phyloP scores from a whole-genome alignment of 768 basidiomycete species.

The Podaxis pistillaris region DNA sequence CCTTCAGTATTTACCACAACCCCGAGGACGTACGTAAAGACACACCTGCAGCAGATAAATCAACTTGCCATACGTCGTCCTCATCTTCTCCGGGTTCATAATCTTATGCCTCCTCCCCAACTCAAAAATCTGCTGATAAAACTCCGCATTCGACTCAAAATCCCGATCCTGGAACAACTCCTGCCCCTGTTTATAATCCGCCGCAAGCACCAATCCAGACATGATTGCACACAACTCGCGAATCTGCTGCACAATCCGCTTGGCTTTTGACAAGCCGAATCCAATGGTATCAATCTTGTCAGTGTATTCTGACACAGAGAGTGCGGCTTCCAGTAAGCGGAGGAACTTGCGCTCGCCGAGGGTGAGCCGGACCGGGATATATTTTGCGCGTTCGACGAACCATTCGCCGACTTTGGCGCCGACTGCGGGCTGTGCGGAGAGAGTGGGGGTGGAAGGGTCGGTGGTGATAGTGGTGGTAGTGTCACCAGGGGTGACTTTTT shows the following conservation, averaged over 20 bases:
- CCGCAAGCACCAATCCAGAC: conserved; percentile 77
- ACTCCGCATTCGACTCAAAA: conserved; percentile 76
- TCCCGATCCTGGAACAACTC: conserved; percentile 81
- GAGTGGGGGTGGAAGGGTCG: conserved; percentile 17
- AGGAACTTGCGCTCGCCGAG: conserved; percentile 79
- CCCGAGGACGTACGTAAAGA: not conserved
- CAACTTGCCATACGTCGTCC: conserved; percentile 84
- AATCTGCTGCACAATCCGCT: conserved; percentile 84
- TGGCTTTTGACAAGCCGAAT: conserved; percentile 78
- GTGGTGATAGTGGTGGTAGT: conserved; percentile 25
- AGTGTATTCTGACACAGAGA: conserved; percentile 84
- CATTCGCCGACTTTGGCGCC: conserved; percentile 74
- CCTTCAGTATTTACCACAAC: conserved; percentile 12
- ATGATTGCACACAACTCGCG: conserved; percentile 86
- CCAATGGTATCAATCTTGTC: conserved; percentile 86
- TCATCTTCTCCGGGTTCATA: conserved; percentile 92
- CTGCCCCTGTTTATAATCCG: conserved; percentile 88
- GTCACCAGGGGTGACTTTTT: conserved; percentile 31
- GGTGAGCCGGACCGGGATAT: conserved; percentile 76
- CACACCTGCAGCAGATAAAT: conserved; percentile 79
- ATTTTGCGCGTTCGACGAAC: conserved; percentile 81
- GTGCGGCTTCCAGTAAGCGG: conserved; percentile 80
- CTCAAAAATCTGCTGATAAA: conserved; percentile 80
- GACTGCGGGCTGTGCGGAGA: conserved; percentile 56
- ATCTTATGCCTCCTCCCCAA: conserved; percentile 85